Evolutionary conservation across 2,329 filamentous ascomycete species (phyloP), one percentile per base, ranked within the genome.

Genomic region (Fusarium buxicola): DNA sequence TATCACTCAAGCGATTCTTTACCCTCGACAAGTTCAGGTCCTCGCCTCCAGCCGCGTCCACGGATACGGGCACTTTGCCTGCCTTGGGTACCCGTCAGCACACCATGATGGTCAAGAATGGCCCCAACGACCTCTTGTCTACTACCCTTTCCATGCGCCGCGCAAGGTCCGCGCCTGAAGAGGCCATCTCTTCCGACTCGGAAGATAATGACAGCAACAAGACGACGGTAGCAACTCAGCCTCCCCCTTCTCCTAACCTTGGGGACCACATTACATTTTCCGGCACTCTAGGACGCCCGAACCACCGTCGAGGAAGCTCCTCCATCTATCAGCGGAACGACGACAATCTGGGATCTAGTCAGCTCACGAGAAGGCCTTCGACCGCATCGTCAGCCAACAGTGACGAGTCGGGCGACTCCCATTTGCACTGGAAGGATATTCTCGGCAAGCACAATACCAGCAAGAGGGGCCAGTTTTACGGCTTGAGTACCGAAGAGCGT

Each of bases 381-480:
- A 59, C 40, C n/a, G 56, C 63, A 2, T 46, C 52, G 8, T 69
- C 70, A 16, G 58, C 34, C 7, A 49, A 50, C 9, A 72, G 62
- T 13, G 59, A 69, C 36, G 70, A 69, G 36, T 67, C 68, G 3
- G 72, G 69, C 38, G 68, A 73, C 45, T 67, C 73, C 34, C 55
- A 72, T 2, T 40, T 68, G 11, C 69, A 75, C 36, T 75, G 72
- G 69, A 71, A 69, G 15, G 69, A 71, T 35, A 75, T 80, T 36
- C 66, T 80, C 31, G 71, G 72, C 30, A 68, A 72, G 7, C 72
- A 76, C 48, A 75, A 78, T 7, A 76, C 81, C 2, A 80, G 81
- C 3, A 78, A 82, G 44, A 86, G 86, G 69, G 81, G 81, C 2
- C 81, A 84, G 55, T 86, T 88, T 56, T 80, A 83, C 65, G 80